A percentile compares a stretch with the other conserved stretches of the same genome.
Evolutionary conservation across 2,329 filamentous ascomycete species (phyloP).

Genomic region (Xylariaceae sp.): DNA sequence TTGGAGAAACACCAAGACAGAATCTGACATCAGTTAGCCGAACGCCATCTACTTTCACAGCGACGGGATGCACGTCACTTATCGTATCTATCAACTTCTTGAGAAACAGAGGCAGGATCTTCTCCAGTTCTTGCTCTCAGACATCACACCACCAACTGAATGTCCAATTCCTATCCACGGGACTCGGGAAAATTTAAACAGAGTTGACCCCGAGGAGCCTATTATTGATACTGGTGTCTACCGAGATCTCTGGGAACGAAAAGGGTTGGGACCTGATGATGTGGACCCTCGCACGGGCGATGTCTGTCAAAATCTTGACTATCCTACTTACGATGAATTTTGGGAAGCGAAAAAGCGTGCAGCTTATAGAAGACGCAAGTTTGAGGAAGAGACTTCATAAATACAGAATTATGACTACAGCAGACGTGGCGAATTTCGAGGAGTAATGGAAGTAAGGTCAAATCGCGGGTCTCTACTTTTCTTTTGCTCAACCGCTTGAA

Average conservation of each 20-base stretch:
- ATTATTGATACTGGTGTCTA: constrained; percentile 24
- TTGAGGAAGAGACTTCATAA: too few species aligned
- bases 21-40: background rate
- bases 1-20: background rate
- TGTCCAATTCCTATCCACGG: constrained; percentile 7
- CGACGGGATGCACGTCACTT: constrained; percentile 8
- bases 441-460: too few species aligned
- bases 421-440: too few species aligned
- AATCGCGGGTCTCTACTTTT: too few species aligned
- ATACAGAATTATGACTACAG: too few species aligned
- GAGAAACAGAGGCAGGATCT: constrained; percentile 17
- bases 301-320: background rate
- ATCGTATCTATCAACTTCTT: constrained; percentile 19
- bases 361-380: too few species aligned
- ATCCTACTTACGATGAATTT: background rate
- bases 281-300: background rate
- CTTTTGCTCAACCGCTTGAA: too few species aligned
- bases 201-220: constrained; percentile 27
- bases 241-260: constrained; percentile 28
- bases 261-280: constrained; percentile 3
- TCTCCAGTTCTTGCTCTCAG: constrained; percentile 14
- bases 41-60: constrained; percentile 16
- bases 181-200: constrained; percentile 17
- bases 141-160: background rate
- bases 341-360: too few species aligned